Evolutionary conservation across 306 rosid species (phyloP).

Genomic region (Canavalia ensiformis): DNA sequence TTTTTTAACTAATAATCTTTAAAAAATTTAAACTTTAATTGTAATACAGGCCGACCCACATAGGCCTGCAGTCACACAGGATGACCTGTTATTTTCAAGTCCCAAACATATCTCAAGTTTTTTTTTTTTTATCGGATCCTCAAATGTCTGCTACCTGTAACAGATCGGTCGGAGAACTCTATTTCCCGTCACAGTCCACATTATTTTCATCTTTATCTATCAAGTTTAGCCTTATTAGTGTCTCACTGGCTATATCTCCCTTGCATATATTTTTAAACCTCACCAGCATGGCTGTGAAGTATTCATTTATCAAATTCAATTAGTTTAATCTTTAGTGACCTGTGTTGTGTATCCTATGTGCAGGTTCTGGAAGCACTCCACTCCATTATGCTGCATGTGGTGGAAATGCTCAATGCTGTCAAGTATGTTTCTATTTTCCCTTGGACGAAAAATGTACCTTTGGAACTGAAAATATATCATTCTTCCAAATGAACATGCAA

Average conservation of each 20-base stretch:
- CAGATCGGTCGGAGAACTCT: no score
- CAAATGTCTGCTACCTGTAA: no score
- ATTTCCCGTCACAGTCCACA: neutral
- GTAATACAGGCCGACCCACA: no score
- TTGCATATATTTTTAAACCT: neutral
- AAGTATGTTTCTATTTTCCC: conserved; percentile 58
- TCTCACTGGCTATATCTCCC: conserved; percentile 7
- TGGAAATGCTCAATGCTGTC: conserved; percentile 96
- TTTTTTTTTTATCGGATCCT: no score
- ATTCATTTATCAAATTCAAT: conserved; percentile 8
- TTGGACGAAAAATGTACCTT: conserved; percentile 9
- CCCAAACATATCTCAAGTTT: no score
- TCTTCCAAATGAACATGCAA: conserved; percentile 15
- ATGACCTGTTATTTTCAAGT: no score
- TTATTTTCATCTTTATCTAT: neutral
- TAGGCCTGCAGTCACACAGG: no score
- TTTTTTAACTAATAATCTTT: no score
- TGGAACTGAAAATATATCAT: conserved; percentile 25
- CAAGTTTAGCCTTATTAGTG: neutral
- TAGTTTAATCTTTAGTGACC: conserved; percentile 27
- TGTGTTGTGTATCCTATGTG: conserved; percentile 40
- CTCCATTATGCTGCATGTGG: conserved; percentile 99
- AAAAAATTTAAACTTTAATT: no score
- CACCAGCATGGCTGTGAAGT: neutral
- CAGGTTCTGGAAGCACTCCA: conserved; percentile 96